A percentile compares a stretch with the other conserved stretches of the same genome.
These are phyloP conservation scores for Westerdykella sp. DNA, from an alignment of 2,329 filamentous ascomycete species.

Conservation along the genomic window DNA sequence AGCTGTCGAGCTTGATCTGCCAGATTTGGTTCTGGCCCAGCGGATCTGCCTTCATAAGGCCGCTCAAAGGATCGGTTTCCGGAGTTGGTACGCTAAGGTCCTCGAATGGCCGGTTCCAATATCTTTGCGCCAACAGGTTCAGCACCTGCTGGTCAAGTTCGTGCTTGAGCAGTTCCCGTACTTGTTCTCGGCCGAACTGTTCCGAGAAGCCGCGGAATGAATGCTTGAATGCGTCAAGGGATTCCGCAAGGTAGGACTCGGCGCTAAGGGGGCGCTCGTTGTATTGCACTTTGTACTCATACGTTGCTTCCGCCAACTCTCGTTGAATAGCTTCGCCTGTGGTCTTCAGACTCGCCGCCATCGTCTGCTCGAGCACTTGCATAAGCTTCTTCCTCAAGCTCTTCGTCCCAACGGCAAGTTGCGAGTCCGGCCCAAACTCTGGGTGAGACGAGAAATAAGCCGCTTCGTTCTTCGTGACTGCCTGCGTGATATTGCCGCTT, in stretches of 20 bases:
- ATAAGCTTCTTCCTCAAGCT: slow-evolving; percentile 92
- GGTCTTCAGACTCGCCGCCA: slow-evolving; percentile 83
- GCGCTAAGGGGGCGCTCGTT: slow-evolving; percentile 92
- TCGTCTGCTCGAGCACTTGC: slow-evolving; percentile 92
- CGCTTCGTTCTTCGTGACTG: slow-evolving; percentile 83
- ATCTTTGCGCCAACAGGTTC: slow-evolving; percentile 84
- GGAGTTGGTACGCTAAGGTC: slow-evolving; percentile 62
- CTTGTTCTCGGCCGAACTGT: slow-evolving; percentile 80
- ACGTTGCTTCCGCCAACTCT: slow-evolving; percentile 92
- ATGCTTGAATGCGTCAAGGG: slow-evolving; percentile 93
- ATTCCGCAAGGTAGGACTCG: slow-evolving; percentile 94
- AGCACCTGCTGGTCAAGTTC: slow-evolving; percentile 93
- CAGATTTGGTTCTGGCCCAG: slow-evolving; percentile 70
- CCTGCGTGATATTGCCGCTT: slow-evolving; percentile 67
- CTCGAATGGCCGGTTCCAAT: slow-evolving; percentile 95
- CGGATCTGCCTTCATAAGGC: slow-evolving; percentile 77
- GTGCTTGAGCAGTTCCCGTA: slow-evolving; percentile 80
- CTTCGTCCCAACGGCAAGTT: slow-evolving; percentile 73
- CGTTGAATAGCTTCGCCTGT: slow-evolving; percentile 91
- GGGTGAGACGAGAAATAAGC: slow-evolving; percentile 81
- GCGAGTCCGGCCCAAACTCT: slow-evolving; percentile 68
- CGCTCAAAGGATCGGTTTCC: slow-evolving; percentile 66
- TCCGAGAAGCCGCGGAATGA: slow-evolving; percentile 93
- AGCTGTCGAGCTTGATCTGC: slow-evolving; percentile 90
- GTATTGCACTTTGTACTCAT: slow-evolving; percentile 99